These are phyloP conservation scores for Hibiscus trionum DNA, from an alignment of 345 rosid genomes.

Conservation along the genomic window DNA sequence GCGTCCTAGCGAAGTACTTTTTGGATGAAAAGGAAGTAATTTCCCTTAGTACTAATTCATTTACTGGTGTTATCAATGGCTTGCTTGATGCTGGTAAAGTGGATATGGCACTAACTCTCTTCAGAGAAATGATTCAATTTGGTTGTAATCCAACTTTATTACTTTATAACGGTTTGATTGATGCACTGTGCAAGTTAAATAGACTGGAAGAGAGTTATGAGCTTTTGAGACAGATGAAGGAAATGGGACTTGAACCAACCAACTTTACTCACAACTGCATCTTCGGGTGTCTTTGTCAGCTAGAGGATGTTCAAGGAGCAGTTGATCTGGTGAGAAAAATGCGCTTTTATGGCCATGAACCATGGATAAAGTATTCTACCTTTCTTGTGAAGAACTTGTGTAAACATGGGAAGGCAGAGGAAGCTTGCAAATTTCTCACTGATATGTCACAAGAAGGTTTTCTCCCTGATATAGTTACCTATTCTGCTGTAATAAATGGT, in stretches of 20 bases:
- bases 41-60: conserved; percentile 34
- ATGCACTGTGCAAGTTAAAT: conserved; percentile 54
- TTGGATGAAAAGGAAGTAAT: conserved; percentile 24
- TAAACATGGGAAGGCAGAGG: conserved; percentile 39
- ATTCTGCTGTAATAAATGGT: conserved; percentile 69
- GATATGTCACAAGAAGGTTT: conserved; percentile 68
- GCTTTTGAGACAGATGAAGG: conserved; percentile 55
- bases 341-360: conserved; percentile 68
- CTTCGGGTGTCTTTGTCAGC: conserved; percentile 64
- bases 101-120: conserved; percentile 56
- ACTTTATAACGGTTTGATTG: conserved; percentile 50
- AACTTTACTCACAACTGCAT: conserved; percentile 59
- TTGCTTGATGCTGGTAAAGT: conserved; percentile 41
- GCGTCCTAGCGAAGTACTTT: conserved; percentile 26
- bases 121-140: conserved; percentile 38
- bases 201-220: conserved; percentile 55
- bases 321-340: conserved; percentile 49
- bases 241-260: conserved; percentile 50
- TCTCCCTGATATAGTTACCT: conserved; percentile 60
- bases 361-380: conserved; percentile 75
- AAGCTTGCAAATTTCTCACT: conserved; percentile 59
- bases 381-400: conserved; percentile 54
- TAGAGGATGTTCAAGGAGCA: conserved; percentile 50
- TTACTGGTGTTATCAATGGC: conserved; percentile 43
- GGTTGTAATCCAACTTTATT: conserved; percentile 34